Base-by-base conservation (phyloP, 148 eudicot species). In the Vaccinium darrowii region DNA sequence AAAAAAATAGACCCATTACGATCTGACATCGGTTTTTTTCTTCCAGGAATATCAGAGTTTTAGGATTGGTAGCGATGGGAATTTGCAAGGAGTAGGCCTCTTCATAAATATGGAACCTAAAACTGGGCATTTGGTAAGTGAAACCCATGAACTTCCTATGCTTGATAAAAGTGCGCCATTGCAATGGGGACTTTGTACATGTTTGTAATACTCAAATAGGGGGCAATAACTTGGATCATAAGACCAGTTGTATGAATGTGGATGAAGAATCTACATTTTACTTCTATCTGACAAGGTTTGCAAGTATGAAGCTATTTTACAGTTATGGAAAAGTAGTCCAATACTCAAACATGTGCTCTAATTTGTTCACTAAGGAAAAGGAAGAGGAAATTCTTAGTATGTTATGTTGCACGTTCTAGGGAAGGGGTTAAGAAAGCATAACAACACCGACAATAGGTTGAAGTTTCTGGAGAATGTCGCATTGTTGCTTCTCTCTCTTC, bases 1-100 rank as follows among this genome's bases (percentile, higher is more conserved):
- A 33, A 56, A 79, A 43, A 56, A 79, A 79, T 75, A 18, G 77
- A 47, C 19, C n/a, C 13, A 19, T 39, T 53, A 36, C 33, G 14
- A 57, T 63, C n/a, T 60, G 51, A 23, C 50, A 50, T 18, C 77
- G 30, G 13, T 53, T 80, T 67, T 81, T 67, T 95, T 16, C 52
- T 49, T 23, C 36, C 80, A 78, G 82, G 99, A 96, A 77, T 96
- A 96, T 83, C 97, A 95, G 85, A 96, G 91, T 88, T 96, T 96
- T 81, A 90, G 97, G 85, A 96, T 96, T 33, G 98, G 99, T 39
- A 96, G 97, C 82, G 98, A 96, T 78, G 99, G 99, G 39, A 94
- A 94, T 86, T 88, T 96, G 91, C 99, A 93, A 89, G 99, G 99
- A 65, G 99, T 96, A 85, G 99, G 99, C 62, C 90, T 96, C 72